Base-by-base conservation (phyloP, 305 asterid genomes). In the Nicotiana rustica region DNA sequence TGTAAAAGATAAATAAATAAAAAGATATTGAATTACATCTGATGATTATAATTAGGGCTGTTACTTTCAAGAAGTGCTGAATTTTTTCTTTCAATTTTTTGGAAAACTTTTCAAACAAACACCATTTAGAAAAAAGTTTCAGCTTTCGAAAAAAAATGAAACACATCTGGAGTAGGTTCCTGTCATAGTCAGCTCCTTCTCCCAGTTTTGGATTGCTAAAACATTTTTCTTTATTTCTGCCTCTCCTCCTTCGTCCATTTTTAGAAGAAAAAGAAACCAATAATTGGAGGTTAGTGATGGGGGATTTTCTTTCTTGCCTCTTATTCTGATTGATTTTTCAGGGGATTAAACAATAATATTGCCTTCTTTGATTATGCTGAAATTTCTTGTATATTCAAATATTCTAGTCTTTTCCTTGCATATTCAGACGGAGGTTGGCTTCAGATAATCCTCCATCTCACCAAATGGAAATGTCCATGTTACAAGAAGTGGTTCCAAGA, bases 401-500 rank as follows among this genome's bases (percentile, higher is more conserved):
- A 12, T 13, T 67, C 19, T 67, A 12, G 35, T 77, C 33, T 57
- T 61, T 14, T 18, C 61, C 6, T 67, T 77, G 76, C 82, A 36
- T 83, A 78, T 84, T 41, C 77, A 90, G 95, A 81, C 96, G 93
- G 78, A 87, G 96, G 84, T 82, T 89, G 89, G 92, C 85, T 77
- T 83, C 90, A 4, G 96, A 92, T 75, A 85, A 79, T 75, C 88
- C 83, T 19, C 87, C 90, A 7, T 67, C 94, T 82, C 81, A 86
- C 41, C 90, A 89, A 81, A 81, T 91, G 89, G 94, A 92, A 85
- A 88, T 88, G 83, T 88, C 96, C 60, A 92, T 92, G 96, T 55
- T 92, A 89, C 98, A 94, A 85, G 95, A 94, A 80, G 86, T 90
- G 80, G 93, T 88, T 77, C 97, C 97, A 59, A 87, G 90, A 80